Evolutionary conservation across 306 rosid genomes (phyloP).

Genomic region (Dryas alaskensis): DNA sequence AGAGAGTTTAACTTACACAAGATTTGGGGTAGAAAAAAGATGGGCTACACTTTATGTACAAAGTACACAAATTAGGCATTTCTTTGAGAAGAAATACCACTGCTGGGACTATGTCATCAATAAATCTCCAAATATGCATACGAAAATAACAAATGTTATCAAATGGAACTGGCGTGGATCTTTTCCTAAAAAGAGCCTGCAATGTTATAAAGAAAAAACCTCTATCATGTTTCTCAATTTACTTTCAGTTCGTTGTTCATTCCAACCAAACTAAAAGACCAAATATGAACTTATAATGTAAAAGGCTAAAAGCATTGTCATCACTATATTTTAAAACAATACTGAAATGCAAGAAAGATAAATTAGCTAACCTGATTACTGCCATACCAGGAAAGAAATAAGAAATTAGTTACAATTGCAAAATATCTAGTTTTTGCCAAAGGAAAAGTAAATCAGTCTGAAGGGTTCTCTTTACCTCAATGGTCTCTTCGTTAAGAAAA

Average conservation of each 20-base stretch:
- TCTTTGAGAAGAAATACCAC: not conserved
- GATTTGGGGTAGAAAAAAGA: not conserved
- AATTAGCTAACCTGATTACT: no score
- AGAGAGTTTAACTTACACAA: not conserved
- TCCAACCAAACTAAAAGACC: not conserved
- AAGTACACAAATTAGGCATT: not conserved
- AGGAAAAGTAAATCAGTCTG: not conserved
- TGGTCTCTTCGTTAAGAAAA: not conserved
- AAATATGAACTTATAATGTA: no score
- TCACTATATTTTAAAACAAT: no score
- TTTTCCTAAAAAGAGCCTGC: not conserved
- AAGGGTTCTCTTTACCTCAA: not conserved
- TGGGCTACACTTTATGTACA: conserved; percentile 1
- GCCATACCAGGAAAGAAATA: no score
- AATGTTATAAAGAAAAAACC: not conserved
- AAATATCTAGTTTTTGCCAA: no score
- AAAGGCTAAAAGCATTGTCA: no score
- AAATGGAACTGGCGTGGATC: not conserved
- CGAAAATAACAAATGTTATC: not conserved
- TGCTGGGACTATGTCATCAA: not conserved
- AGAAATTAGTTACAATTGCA: no score
- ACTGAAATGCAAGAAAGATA: no score
- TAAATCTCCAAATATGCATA: not conserved
- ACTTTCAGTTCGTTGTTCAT: not conserved
- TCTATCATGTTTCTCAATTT: not conserved